Percentiles rank a stretch among this genome's conserved stretches.
Evolutionary conservation across 768 basidiomycete genomes (phyloP).

Genomic region (Trametes cinnabarina): DNA sequence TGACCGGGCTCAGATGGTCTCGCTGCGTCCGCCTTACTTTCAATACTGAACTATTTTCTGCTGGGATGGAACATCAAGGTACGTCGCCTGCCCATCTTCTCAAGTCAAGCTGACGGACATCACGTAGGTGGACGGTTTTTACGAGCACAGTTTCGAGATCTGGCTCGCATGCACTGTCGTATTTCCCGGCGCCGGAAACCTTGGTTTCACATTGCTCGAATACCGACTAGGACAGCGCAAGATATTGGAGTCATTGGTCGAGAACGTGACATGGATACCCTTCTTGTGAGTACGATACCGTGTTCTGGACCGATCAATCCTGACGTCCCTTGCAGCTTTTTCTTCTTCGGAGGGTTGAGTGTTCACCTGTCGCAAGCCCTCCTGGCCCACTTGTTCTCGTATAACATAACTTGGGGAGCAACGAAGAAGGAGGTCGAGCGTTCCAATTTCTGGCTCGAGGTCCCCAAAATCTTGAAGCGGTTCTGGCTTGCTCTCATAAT

Average conservation of each 20-base stretch:
- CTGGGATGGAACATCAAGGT: conserved; percentile 38
- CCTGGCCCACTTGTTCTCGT: conserved; percentile 56
- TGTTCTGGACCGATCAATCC: neutral
- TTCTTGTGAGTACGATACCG: conserved; percentile 58
- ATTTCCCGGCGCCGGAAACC: conserved; percentile 64
- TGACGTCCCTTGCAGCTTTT: conserved; percentile 32
- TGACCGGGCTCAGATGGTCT: conserved; percentile 45
- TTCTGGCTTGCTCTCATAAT: conserved; percentile 67
- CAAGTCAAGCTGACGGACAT: neutral
- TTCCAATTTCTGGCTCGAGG: conserved; percentile 88
- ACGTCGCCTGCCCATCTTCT: conserved; percentile 23
- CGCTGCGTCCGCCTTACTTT: conserved; percentile 58
- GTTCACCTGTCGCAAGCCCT: conserved; percentile 53
- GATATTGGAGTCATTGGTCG: conserved; percentile 47
- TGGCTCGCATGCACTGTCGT: conserved; percentile 72
- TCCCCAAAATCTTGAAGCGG: conserved; percentile 77
- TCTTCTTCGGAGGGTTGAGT: conserved; percentile 57
- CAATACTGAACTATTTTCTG: conserved; percentile 67
- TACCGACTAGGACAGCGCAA: conserved; percentile 61
- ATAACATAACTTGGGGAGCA: conserved; percentile 55
- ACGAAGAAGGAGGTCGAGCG: conserved; percentile 81
- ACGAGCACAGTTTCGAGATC: conserved; percentile 69
- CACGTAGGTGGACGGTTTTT: conserved; percentile 59
- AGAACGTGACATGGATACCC: conserved; percentile 62
- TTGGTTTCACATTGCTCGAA: conserved; percentile 69